Conservation (phyloP, 495 filamentous ascomycete genomes). For the Mytilinidion resinicola region DNA sequence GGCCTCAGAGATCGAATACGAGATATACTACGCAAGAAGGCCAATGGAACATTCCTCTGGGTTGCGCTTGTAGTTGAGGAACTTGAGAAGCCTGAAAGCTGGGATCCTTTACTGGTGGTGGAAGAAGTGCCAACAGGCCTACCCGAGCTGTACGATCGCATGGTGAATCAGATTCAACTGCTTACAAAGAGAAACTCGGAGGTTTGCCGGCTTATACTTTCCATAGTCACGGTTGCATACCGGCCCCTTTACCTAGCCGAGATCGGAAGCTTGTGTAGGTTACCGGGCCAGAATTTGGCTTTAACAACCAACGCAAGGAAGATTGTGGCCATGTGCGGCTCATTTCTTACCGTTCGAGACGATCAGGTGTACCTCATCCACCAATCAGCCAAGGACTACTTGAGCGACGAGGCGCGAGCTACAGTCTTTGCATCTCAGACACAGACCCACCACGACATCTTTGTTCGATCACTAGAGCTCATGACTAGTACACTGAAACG, state of each 20-base stretch:
- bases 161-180: constrained; percentile 2
- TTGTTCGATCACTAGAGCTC: no score
- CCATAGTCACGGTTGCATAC: neutral
- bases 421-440: neutral
- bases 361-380: constrained; percentile 1
- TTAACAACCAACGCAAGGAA: neutral
- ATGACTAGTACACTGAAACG: no score
- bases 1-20: constrained; percentile 1
- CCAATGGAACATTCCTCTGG: constrained; percentile 5
- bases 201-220: constrained; percentile 3
- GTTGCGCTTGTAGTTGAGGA: neutral
- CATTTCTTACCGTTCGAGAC: neutral
- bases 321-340: constrained; percentile 2
- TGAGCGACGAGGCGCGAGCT: neutral
- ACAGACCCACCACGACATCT: neutral
- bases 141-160: neutral
- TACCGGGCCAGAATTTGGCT: neutral
- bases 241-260: constrained; percentile 1
- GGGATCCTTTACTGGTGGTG: neutral
- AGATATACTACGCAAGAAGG: neutral
- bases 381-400: constrained; percentile 7
- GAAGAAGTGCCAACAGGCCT: neutral
- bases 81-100: neutral
- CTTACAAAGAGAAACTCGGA: neutral
- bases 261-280: neutral